These are phyloP conservation scores for Russula abietina DNA, from an alignment of 768 basidiomycete species.

Conservation along the genomic window DNA sequence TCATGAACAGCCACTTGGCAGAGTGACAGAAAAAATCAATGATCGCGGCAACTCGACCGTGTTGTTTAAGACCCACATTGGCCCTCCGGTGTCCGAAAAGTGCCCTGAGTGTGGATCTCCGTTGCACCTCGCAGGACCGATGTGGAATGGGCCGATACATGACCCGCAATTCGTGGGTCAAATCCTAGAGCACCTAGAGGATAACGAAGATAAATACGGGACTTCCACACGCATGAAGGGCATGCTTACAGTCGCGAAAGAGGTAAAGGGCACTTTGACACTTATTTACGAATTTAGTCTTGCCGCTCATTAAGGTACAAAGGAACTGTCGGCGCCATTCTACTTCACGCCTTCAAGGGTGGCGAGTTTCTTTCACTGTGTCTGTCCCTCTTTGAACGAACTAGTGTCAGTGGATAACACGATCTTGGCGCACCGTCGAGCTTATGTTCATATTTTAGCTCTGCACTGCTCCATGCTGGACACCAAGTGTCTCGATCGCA, in stretches of 20 bases:
- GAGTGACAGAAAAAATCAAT: conserved; percentile 54
- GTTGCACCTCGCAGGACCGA: conserved; percentile 88
- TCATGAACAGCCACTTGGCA: conserved; percentile 82
- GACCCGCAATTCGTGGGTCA: conserved; percentile 64
- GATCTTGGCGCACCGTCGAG: background rate
- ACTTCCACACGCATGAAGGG: conserved; percentile 86
- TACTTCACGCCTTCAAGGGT: conserved; percentile 83
- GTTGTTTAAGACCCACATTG: conserved; percentile 65
- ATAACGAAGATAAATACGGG: conserved; percentile 58
- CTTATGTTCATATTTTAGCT: conserved; percentile 40
- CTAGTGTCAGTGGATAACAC: conserved; percentile 52
- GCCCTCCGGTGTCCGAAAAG: conserved; percentile 56
- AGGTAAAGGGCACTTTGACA: conserved; percentile 46
- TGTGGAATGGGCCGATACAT: conserved; percentile 93
- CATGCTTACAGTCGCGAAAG: conserved; percentile 86
- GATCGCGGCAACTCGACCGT: conserved; percentile 52
- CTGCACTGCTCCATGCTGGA: conserved; percentile 83
- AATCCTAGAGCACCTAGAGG: conserved; percentile 67
- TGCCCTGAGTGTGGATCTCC: conserved; percentile 80
- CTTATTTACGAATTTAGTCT: background rate
- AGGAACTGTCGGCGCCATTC: conserved; percentile 77
- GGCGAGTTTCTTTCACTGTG: conserved; percentile 76
- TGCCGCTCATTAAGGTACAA: background rate
- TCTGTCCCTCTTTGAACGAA: conserved; percentile 67
- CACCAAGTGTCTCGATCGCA: conserved; percentile 87